Conservation (phyloP, 2,329 filamentous ascomycete genomes). For the Talaromyces islandicus region DNA sequence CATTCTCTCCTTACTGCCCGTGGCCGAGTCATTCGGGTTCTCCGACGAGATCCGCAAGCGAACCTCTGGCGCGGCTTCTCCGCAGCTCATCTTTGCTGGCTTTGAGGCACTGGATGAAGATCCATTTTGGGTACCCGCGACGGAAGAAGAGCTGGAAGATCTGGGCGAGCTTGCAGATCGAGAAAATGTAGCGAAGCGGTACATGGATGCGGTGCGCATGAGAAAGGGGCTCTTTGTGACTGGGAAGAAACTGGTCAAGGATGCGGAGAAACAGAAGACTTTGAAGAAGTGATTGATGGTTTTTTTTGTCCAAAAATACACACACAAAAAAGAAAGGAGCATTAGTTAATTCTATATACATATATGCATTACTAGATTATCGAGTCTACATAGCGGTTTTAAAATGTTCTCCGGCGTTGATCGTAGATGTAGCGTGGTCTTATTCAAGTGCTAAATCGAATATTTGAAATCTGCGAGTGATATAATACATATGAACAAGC, state of each 20-base stretch:
- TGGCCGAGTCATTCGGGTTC: conserved; percentile 94
- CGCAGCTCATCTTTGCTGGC: conserved; percentile 87
- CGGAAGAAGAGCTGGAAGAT: conserved; percentile 94
- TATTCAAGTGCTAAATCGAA: background rate
- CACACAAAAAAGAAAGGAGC: background rate
- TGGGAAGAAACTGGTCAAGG: conserved; percentile 65
- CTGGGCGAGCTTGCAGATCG: conserved; percentile 86
- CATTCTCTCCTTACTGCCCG: conserved; percentile 79
- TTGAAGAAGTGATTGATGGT: conserved; percentile 53
- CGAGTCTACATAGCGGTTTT: too few relatives aligned
- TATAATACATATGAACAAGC: background rate
- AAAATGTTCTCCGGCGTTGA: background rate
- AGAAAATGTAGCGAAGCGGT: conserved; percentile 93
- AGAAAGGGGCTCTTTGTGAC: conserved; percentile 85
- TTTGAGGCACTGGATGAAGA: conserved; percentile 93
- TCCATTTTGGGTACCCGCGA: conserved; percentile 95
- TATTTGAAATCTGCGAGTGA: background rate
- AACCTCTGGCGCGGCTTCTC: conserved; percentile 81
- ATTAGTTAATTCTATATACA: background rate
- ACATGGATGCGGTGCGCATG: conserved; percentile 82
- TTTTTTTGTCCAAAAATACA: background rate
- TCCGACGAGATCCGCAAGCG: conserved; percentile 93
- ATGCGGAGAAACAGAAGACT: conserved; percentile 88
- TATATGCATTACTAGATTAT: background rate
- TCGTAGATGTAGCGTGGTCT: background rate